Percentiles rank a stretch among this genome's conserved stretches.
Evolutionary conservation across 768 basidiomycete genomes (phyloP).

Genomic region (Sporobolomyces phaffii): DNA sequence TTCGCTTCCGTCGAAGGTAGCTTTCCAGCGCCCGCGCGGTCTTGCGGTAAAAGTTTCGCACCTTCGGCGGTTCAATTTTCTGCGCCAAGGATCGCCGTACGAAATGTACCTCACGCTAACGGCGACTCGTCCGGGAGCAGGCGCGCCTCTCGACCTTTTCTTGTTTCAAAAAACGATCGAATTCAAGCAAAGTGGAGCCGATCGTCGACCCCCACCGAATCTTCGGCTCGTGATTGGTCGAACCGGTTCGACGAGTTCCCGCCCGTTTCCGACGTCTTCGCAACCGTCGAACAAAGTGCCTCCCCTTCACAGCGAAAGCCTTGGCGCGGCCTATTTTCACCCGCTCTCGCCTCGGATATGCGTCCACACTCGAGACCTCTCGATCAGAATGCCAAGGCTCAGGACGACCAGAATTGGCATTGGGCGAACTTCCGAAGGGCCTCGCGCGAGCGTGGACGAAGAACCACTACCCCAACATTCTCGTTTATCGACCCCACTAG

Average conservation of each 20-base stretch:
- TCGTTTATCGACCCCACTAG: neutral
- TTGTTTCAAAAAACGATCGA: neutral
- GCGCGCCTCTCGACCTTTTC: neutral
- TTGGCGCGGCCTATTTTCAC: slow-evolving; percentile 4
- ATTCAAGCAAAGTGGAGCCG: neutral
- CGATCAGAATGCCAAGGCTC: slow-evolving; percentile 6
- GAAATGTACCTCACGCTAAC: no score
- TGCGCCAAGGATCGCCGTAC: no score
- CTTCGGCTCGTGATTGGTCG: neutral
- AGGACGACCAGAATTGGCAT: no score
- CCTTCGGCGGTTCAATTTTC: no score
- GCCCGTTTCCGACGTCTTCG: neutral
- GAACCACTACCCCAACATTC: neutral
- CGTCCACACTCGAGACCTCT: neutral
- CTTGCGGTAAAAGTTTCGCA: no score
- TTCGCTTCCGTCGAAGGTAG: no score
- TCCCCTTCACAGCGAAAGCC: neutral
- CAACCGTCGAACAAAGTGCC: no score
- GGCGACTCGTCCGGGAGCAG: neutral
- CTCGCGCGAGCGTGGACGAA: slow-evolving; percentile 2
- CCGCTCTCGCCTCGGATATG: neutral
- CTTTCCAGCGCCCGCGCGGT: no score
- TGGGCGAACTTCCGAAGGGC: no score
- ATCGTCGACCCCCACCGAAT: neutral
- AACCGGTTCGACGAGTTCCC: neutral